Percentiles rank a stretch among this genome's conserved stretches.
These are phyloP conservation scores for Penicillium canescens DNA, from an alignment of 495 filamentous ascomycete species.

Conservation along the genomic window DNA sequence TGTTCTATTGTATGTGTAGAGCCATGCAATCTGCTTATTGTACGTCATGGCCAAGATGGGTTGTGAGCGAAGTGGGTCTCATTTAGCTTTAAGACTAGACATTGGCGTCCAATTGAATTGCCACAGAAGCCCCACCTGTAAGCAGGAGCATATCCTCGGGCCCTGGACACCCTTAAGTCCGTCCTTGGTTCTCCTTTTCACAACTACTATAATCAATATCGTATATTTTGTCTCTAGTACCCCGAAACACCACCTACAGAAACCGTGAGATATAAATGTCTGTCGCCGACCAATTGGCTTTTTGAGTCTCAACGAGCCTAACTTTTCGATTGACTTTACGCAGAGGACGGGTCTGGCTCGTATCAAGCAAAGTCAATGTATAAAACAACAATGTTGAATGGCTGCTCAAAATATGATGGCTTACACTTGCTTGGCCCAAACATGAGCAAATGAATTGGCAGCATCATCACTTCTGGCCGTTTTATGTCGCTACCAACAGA, in stretches of 20 bases:
- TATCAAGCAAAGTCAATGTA: constrained; percentile 27
- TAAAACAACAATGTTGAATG: neutral
- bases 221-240: neutral
- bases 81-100: neutral
- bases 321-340: constrained; percentile 28
- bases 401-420: neutral
- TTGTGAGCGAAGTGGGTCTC: neutral
- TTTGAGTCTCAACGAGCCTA: neutral
- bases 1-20: too few species aligned
- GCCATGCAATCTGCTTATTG: constrained; percentile 1
- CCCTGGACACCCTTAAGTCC: neutral
- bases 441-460: neutral
- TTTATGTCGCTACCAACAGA: constrained; percentile 28
- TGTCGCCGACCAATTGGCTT: neutral
- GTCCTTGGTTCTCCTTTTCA: neutral
- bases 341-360: constrained; percentile 28
- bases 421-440: neutral
- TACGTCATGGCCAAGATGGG: constrained; percentile 9
- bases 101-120: neutral
- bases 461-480: constrained; percentile 18
- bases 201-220: neutral
- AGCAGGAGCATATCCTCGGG: neutral
- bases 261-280: too few species aligned
- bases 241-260: too few species aligned
- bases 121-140: neutral